A percentile compares a stretch with the other conserved stretches of the same genome.
Conservation (phyloP, 352 stramenopile species). For the Blastocystis hominis region DNA sequence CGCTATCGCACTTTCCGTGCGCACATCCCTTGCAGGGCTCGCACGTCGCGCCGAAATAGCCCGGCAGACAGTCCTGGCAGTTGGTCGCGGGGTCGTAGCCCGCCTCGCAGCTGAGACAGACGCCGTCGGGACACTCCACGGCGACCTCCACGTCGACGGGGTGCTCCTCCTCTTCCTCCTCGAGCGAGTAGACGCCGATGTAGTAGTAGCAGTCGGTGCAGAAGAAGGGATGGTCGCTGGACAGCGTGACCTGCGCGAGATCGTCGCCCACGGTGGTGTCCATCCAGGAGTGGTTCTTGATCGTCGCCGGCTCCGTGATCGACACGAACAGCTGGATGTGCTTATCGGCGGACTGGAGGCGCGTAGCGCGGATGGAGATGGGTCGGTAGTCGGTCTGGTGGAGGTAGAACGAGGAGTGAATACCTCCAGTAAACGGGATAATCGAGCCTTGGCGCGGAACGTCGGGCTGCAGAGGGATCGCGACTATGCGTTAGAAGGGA, state of each 20-base stretch:
- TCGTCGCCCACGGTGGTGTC: neutral
- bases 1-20: conserved; percentile 74
- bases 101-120: neutral
- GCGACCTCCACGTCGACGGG: neutral
- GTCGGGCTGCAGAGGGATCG: neutral
- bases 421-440: neutral
- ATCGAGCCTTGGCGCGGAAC: neutral
- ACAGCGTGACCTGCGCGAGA: neutral
- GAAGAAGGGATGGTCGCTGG: neutral
- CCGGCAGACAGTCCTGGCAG: conserved; percentile 71
- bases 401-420: conserved; percentile 2
- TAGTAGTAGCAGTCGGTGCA: conserved; percentile 40
- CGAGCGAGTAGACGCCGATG: neutral
- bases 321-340: conserved; percentile 10
- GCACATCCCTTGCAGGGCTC: conserved; percentile 71
- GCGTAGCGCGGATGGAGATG: neutral
- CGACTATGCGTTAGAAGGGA: neutral
- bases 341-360: neutral
- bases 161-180: neutral
- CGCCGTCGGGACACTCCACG: neutral
- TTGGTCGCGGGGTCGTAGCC: conserved; percentile 71
- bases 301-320: neutral
- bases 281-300: conserved; percentile 5
- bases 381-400: conserved; percentile 29
- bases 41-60: conserved; percentile 70